Base-by-base conservation (phyloP, 2,329 filamentous ascomycete species). In the Fusarium denticulatum region DNA sequence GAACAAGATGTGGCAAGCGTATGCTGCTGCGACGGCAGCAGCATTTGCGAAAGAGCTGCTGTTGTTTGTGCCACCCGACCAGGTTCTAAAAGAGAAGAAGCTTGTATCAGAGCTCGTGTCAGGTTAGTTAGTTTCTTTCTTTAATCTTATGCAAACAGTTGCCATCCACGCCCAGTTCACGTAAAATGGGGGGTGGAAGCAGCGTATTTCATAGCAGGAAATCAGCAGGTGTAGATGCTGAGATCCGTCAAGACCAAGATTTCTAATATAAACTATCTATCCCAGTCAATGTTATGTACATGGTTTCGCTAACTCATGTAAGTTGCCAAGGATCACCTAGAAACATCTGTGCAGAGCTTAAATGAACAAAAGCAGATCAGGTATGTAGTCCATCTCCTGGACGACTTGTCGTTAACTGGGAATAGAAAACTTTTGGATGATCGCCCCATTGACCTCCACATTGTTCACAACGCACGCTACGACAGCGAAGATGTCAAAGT, bases 311-410 rank as follows among this genome's bases (percentile, higher is more conserved):
- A 5, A 43, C n/a, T 1, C 8, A 5, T 18, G 40, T 1, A 11
- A 43, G 40, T 24, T 24, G 15, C 40, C n/a, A 43, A 18, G 2
- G 2, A 8, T 43, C n/a, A 43, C 3, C n/a, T 43, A 5, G 40
- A 43, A 43, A 43, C 40, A 15, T 5, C n/a, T 6, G 40, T 6
- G 9, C n/a, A 43, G n/a, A 24, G 40, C 10, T 10, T 43, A 1
- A 43, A 43, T 5, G 40, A 43, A 43, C 40, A 43, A 18, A 24
- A 24, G 4, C n/a, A 24, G 0, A 24, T 43, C 15, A 43, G 40
- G n/a, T 43, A 43, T 24, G 5, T 10, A 24, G n/a, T 6, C n/a
- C 10, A 12, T 2, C 1, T 1, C 2, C 5, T 6, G 3, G 6
- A 18, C 15, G n/a, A n/a, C 6, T 0, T 10, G 15, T 3, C 4